phyloP scores from a whole-genome alignment of 805 yeast genomes.

The Isabelozyma pseudorhagii region DNA sequence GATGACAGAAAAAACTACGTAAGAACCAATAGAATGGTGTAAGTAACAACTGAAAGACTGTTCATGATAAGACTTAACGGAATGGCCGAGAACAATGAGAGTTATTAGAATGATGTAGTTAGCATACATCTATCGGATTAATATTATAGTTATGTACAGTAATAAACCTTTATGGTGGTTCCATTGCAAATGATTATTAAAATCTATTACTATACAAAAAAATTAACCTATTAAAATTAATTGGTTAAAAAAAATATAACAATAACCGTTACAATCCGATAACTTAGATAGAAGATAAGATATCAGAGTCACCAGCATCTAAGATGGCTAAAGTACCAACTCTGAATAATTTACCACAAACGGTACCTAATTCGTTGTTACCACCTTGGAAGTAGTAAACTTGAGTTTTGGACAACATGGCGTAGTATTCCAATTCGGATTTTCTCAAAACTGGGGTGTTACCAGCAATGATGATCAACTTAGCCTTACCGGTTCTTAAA shows the following conservation, averaged over 20 bases:
- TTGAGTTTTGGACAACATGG: constrained; percentile 97
- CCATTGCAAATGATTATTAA: neutral
- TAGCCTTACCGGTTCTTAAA: constrained; percentile 98
- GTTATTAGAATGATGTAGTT: too few relatives aligned
- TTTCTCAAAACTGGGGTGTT: constrained; percentile 99
- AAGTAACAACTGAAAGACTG: too few relatives aligned
- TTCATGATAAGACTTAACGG: too few relatives aligned
- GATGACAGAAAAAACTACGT: too few relatives aligned
- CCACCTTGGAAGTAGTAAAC: constrained; percentile 99
- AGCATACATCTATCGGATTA: too few relatives aligned
- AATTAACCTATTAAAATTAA: neutral
- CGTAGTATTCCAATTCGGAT: constrained; percentile 99
- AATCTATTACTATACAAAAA: constrained; percentile 10
- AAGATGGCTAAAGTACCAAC: constrained; percentile 95
- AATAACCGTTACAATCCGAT: neutral
- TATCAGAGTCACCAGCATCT: constrained; percentile 99
- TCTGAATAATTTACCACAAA: constrained; percentile 99
- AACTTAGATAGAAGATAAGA: constrained; percentile 61
- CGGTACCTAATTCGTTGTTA: constrained; percentile 99
- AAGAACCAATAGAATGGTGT: too few relatives aligned
- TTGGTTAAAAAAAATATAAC: neutral
- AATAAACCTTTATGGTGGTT: neutral
- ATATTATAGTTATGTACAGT: neutral
- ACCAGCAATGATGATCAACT: constrained; percentile 95
- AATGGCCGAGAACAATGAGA: too few relatives aligned